Evolutionary conservation across 2,329 filamentous ascomycete genomes (phyloP), one percentile per base, ranked within the genome.

Genomic region (Colletotrichum tropicicola): DNA sequence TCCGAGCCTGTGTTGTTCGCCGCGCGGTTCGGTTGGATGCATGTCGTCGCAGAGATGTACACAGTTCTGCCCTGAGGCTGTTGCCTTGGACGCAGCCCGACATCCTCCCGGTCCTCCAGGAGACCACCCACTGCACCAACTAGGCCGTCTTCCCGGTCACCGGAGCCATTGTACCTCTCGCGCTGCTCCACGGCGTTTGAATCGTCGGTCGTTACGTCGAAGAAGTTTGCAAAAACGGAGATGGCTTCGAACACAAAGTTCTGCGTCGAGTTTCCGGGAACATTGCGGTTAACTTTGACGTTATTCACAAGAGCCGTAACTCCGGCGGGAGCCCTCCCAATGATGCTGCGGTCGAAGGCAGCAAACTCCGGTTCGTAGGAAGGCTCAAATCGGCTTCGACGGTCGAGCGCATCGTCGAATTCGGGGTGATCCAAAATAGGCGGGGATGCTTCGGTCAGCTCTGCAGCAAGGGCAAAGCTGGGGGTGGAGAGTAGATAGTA

Each of bases 11-110:
- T 81, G 23, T 81, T 79, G 10, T 80, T 78, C 2, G 80, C 80
- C 8, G 78, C 86, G 41, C 84, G 81, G 19, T 78, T 74, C 12
- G 95, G 96, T 71, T 97, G 93, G 25, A 87, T 78, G 77, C 96
- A 99, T 1, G 92, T 94, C 69, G 94, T 98, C 44, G 94, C 89
- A 2, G 94, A 94, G 57, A 99, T 85, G 76, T 91, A 98, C 3
- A 98, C 82, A 2, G 79, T 87, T 43, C 78, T 82, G 15, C 77
- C 76, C 23, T 77, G 68, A 9, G 58, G 27, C 61, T 73, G 68
- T 61, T 73, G 69, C 56, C 75, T 71, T 23, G 68, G 71, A 25
- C 41, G 57, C 28, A 74, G 37, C 51, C 51, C 62, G 19, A 25
- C 47, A 19, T 35, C n/a, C 28, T 55, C 57, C 28, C 68, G 69